Evolutionary conservation across 306 rosid species (phyloP), one percentile per base, ranked within the genome.

Genomic region (Cucurbita maxima): DNA sequence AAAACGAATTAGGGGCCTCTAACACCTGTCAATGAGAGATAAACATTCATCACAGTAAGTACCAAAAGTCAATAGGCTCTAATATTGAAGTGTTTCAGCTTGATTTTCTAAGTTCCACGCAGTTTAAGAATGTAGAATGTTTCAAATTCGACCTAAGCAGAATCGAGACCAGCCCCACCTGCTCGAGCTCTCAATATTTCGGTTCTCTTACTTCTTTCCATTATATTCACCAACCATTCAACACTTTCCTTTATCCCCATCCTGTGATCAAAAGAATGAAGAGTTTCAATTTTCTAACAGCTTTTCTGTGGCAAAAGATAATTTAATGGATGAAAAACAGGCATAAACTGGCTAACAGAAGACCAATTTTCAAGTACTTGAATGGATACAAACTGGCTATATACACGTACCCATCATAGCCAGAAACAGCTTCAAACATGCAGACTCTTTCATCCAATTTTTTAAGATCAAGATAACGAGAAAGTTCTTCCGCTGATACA

Each of bases 141-240:
- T 72, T 51, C 43, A 14, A 22, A 68, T 70, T 13, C 47, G 71
- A 64, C 68, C 80, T 85, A 90, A 58, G 79, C 76, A 68, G 95
- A 51, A 76, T 86, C 86, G 9, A 83, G 76, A 76, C 96, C 91
- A 52, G 76, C 78, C 74, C 81, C 80, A 56, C 96, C 90, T 18
- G 91, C 93, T 48, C 99, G 96, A 70, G 61, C 87, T 84, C 90
- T 78, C 83, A 95, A 87, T 79, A 66, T 91, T 81, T 95, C 96
- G 55, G 97, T 89, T 86, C 99, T 91, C 88, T 89, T 95, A 87
- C 99, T 95, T 82, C 96, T 86, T 80, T 85, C 97, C 99, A 95
- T 95, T 64, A 85, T 89, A 78, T 89, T 93, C 82, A 91, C 99
- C 83, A 95, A 75, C 97, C 99, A 91, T 78, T 95, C 97, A 68